Base-by-base conservation (phyloP, 2,329 filamentous ascomycete genomes). In the Botrytis cinerea region DNA sequence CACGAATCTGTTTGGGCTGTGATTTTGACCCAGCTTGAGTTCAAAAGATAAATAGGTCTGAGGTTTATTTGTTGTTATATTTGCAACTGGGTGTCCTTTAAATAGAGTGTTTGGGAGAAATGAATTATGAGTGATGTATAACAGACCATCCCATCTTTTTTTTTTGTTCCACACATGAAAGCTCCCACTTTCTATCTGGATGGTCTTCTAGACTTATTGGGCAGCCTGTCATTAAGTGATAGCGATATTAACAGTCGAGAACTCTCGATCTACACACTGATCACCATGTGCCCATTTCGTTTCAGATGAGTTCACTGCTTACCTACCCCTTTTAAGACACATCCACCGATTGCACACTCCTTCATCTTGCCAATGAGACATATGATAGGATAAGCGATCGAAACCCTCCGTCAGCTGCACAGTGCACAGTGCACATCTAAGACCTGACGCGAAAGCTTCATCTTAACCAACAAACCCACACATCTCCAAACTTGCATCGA, bases 361-460 rank as follows among this genome's bases (percentile, higher is more conserved):
- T 38, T 28, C 63, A 14, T 12, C 63, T 66, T 45, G 25, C 22
- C 22, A 28, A 8, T 20, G 25, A 62, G 60, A 43, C 60, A 40
- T 28, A 14, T 16, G 38, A n/a, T 25, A 61, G 38, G 35, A 35
- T 62, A 43, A 43, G 60, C 60, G 60, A 62, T 40, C 14, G 14
- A n/a, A 62, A 62, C n/a, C 61, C 28, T 63, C 61, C 38, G 38
- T 16, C 40, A 6, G 12, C 16, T 25, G 57, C 25, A 25, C 59
- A 40, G 51, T 25, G 57, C 25, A 25, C 59, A n/a, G 51, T 61
- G 25, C 38, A 63, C 2, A 63, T 63, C 61, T 28, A 45, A 63
- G 61, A 63, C 61, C 22, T 45, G 61, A 63, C 38, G 61, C 61
- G 61, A 43, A 63, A 43, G 61, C 61, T 40, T 63, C 61, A 63